phyloP scores from a whole-genome alignment of 2,329 filamentous ascomycete species.

The Colletotrichum abscissum region DNA sequence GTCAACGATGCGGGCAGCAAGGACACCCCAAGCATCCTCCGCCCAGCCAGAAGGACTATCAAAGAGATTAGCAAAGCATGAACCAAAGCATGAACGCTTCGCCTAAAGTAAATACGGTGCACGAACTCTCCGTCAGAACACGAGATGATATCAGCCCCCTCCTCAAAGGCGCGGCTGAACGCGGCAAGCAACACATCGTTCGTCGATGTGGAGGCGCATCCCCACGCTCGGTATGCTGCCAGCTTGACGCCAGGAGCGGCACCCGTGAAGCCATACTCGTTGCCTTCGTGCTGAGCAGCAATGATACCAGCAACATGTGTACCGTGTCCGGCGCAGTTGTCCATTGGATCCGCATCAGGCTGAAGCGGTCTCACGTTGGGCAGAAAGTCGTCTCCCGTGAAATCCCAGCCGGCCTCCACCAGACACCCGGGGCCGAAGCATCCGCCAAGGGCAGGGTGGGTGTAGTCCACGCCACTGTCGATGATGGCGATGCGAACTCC shows the following conservation, averaged over 20 bases:
- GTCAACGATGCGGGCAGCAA: conserved; percentile 42
- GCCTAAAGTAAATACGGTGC: conserved; percentile 26
- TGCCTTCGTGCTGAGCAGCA: conserved; percentile 47
- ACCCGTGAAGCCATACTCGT: conserved; percentile 46
- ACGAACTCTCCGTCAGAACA: conserved; percentile 40
- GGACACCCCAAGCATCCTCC: conserved; percentile 41
- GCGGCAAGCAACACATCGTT: conserved; percentile 55
- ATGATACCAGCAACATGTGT: conserved; percentile 60
- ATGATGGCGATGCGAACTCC: conserved; percentile 56
- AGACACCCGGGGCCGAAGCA: conserved; percentile 62
- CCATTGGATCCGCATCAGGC: conserved; percentile 22
- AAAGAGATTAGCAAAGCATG: conserved; percentile 40
- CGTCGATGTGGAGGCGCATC: conserved; percentile 45
- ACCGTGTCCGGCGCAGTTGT: conserved; percentile 46
- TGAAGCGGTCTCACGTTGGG: not conserved
- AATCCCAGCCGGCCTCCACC: conserved; percentile 58
- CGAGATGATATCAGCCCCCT: conserved; percentile 49
- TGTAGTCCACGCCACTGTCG: conserved; percentile 58
- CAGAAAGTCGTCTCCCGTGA: conserved; percentile 54
- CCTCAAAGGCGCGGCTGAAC: conserved; percentile 55
- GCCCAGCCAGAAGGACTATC: conserved; percentile 40
- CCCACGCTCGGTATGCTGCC: conserved; percentile 52
- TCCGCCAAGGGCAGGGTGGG: conserved; percentile 62
- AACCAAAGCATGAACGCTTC: conserved; percentile 38
- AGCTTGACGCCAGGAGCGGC: conserved; percentile 53